Base-by-base conservation (phyloP, 139 green algal species). In the Diplosphaera chodatii region DNA sequence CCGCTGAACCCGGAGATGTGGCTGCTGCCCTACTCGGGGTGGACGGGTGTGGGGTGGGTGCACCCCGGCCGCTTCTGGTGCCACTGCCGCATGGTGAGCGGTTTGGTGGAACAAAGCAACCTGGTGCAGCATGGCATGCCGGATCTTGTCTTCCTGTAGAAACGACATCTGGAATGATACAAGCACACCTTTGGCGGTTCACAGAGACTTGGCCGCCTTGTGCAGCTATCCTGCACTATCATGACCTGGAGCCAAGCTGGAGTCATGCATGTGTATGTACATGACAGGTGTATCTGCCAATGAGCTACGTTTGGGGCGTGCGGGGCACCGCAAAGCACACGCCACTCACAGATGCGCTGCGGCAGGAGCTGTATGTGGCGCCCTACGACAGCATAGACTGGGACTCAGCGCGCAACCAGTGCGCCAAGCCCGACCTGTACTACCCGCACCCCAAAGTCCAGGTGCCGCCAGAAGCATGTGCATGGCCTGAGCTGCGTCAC, bases 11-110 rank as follows among this genome's bases (percentile, higher is more conserved):
- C 96, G 0, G 95, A 99, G 84, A 98, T 97, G 86, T 99, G 95
- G 95, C 82, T 98, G 66, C 85, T 99, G 80, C 96, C 96, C 3
- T 96, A 97, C 82, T 67, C 64, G 59, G 73, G 64, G 27, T 92
- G 87, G 88, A 92, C 83, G 0, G 88, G 90, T 73, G 88, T 96
- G 40, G 90, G 91, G 27, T 86, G 77, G 40, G 27, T 83, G 55
- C 93, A 98, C 82, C 88, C 95, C 6, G 96, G 95, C 0, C 83
- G 96, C 55, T 97, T 97, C 77, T 99, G 96, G 96, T 99, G 95
- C 83, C 96, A 99, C 79, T 98, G 94, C 82, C 85, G 94, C 72
- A 96, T 96, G 94, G 92, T 92, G 29, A 30, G 77, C 27, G 21
- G 27, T 41, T 6, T n/a, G n/a, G n/a, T n/a, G n/a, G n/a, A n/a